Conservation (phyloP, 371 early-diverging fungal genomes). For the Mucor sp. region DNA sequence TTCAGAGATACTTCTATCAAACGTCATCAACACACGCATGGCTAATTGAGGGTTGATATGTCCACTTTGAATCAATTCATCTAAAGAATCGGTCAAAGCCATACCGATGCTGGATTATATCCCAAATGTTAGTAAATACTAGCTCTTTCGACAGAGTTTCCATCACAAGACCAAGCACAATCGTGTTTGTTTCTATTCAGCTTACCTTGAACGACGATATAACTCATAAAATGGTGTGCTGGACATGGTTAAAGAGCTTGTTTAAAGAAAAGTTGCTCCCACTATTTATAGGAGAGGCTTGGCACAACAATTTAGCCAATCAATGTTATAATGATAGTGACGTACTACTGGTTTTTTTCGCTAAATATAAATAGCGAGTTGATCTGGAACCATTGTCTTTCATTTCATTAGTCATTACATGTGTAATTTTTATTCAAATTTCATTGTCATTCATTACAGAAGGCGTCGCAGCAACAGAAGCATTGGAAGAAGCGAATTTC, state of each 20-base stretch:
- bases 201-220: constrained; percentile 54
- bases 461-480: neutral
- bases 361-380: neutral
- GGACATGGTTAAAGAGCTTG: constrained; percentile 31
- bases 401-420: too few species aligned
- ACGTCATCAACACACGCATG: constrained; percentile 88
- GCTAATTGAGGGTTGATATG: constrained; percentile 94
- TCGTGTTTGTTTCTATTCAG: neutral
- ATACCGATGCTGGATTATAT: constrained; percentile 70
- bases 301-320: constrained; percentile 17
- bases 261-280: constrained; percentile 4
- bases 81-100: constrained; percentile 94
- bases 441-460: neutral
- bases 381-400: neutral
- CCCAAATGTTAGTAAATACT: neutral
- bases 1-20: constrained; percentile 56
- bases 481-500: neutral
- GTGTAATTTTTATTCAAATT: neutral
- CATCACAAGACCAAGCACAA: neutral
- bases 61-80: constrained; percentile 90
- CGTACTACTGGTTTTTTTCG: neutral
- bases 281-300: constrained; percentile 27
- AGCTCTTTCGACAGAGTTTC: neutral
- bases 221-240: constrained; percentile 46
- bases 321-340: neutral